phyloP scores from a whole-genome alignment of 148 eudicot genomes.

The Nepenthes mirabilis region DNA sequence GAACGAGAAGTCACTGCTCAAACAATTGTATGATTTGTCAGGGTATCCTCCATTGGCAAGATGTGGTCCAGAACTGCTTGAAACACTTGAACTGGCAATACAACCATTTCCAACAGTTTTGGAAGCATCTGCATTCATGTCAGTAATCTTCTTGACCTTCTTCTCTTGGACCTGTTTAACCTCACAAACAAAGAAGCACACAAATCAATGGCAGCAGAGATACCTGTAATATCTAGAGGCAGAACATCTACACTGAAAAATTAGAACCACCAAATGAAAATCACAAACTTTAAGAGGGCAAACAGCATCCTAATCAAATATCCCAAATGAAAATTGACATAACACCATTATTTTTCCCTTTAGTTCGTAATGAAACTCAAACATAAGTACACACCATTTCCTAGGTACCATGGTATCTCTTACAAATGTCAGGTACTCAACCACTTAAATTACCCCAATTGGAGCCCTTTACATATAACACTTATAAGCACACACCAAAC shows the following conservation, averaged over 20 bases:
- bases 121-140: slow-evolving; percentile 45
- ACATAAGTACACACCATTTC: too few relatives aligned
- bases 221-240: background rate
- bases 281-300: too few relatives aligned
- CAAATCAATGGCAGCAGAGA: slow-evolving; percentile 6
- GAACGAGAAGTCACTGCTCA: slow-evolving; percentile 24
- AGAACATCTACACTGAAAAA: background rate
- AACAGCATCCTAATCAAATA: too few relatives aligned
- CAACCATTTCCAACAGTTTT: slow-evolving; percentile 42
- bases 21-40: slow-evolving; percentile 22
- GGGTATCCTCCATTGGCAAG: slow-evolving; percentile 45
- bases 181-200: slow-evolving; percentile 5
- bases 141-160: slow-evolving; percentile 61
- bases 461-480: too few relatives aligned
- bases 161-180: slow-evolving; percentile 63
- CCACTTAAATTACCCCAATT: too few relatives aligned
- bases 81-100: slow-evolving; percentile 33
- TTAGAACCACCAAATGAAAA: too few relatives aligned
- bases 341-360: too few relatives aligned
- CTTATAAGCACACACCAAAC: too few relatives aligned
- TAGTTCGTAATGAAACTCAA: too few relatives aligned
- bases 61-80: slow-evolving; percentile 20
- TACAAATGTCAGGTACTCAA: too few relatives aligned
- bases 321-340: too few relatives aligned
- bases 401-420: too few relatives aligned